Evolutionary conservation across 2,329 filamentous ascomycete genomes (phyloP).

Genomic region (Elsinoe fawcettii): DNA sequence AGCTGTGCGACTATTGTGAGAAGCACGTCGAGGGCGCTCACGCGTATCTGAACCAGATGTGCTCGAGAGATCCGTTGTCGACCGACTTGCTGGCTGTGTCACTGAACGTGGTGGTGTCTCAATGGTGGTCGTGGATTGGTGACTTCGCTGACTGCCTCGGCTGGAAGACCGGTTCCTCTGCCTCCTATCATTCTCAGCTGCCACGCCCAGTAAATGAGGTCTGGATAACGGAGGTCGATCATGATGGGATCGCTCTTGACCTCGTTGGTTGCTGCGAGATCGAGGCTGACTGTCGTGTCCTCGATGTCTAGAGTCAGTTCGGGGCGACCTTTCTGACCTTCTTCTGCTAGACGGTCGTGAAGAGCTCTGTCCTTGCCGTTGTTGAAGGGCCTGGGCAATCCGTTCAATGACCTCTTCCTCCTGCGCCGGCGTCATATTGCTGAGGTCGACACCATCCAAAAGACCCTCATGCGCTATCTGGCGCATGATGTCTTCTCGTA

Average conservation of each 20-base stretch:
- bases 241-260: slow-evolving; percentile 24
- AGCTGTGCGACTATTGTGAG: slow-evolving; percentile 22
- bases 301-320: slow-evolving; percentile 2
- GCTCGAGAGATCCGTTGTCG: slow-evolving; percentile 55
- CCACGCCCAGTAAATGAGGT: slow-evolving; percentile 40
- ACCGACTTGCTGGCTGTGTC: slow-evolving; percentile 48
- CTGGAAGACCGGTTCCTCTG: slow-evolving; percentile 38
- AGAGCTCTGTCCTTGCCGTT: slow-evolving; percentile 40
- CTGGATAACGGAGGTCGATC: slow-evolving; percentile 38
- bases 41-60: slow-evolving; percentile 19
- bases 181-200: slow-evolving; percentile 25
- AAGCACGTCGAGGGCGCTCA: slow-evolving; percentile 30
- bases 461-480: slow-evolving; percentile 85
- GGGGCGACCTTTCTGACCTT: background rate
- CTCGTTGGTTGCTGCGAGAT: slow-evolving; percentile 28
- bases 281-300: slow-evolving; percentile 24
- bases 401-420: slow-evolving; percentile 86
- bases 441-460: slow-evolving; percentile 78
- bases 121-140: slow-evolving; percentile 32
- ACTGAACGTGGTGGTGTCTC: slow-evolving; percentile 34
- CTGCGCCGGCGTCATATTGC: slow-evolving; percentile 73
- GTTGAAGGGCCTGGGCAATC: slow-evolving; percentile 76
- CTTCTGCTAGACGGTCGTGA: slow-evolving; percentile 7
- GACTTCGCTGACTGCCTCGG: slow-evolving; percentile 25
- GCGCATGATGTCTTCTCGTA: slow-evolving; percentile 80